phyloP scores from a whole-genome alignment of 2,329 filamentous ascomycete species.

The Fonsecaea pugnacius region DNA sequence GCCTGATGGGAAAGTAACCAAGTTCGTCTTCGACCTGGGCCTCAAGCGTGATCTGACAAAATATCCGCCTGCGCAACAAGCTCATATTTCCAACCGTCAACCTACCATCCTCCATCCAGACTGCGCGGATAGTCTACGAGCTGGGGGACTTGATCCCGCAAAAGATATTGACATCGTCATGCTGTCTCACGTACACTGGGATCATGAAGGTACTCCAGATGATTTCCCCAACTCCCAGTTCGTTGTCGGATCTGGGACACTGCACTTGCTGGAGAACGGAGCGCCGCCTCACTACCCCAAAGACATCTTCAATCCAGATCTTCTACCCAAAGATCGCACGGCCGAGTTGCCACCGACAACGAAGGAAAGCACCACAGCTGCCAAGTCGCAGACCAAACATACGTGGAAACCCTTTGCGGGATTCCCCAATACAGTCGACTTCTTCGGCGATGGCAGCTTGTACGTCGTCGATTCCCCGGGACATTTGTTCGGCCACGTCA shows the following conservation, averaged over 20 bases:
- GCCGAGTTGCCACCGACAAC: constrained; percentile 47
- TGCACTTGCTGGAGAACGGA: constrained; percentile 49
- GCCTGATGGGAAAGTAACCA: constrained; percentile 25
- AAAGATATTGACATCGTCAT: constrained; percentile 49
- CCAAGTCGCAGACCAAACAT: constrained; percentile 36
- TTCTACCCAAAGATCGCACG: constrained; percentile 43
- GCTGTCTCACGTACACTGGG: constrained; percentile 46
- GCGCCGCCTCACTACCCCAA: constrained; percentile 33
- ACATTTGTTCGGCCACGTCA: constrained; percentile 43
- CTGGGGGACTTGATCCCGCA: constrained; percentile 43
- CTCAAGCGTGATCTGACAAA: constrained; percentile 51
- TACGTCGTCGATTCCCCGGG: constrained; percentile 41
- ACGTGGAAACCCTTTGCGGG: constrained; percentile 50
- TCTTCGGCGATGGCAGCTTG: constrained; percentile 49
- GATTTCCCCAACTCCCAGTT: constrained; percentile 58
- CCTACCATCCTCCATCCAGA: constrained; percentile 39
- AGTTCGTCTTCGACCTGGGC: constrained; percentile 60
- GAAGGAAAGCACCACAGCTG: constrained; percentile 31
- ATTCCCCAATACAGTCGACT: constrained; percentile 52
- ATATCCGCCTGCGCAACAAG: constrained; percentile 52
- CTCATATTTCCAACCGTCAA: constrained; percentile 39
- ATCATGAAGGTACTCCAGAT: constrained; percentile 54
- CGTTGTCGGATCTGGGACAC: constrained; percentile 56
- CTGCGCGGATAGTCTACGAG: constrained; percentile 42
- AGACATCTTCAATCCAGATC: constrained; percentile 39